Evolutionary conservation across 345 rosid species (phyloP), one percentile per base, ranked within the genome.

Genomic region (Syzygium aqueum): DNA sequence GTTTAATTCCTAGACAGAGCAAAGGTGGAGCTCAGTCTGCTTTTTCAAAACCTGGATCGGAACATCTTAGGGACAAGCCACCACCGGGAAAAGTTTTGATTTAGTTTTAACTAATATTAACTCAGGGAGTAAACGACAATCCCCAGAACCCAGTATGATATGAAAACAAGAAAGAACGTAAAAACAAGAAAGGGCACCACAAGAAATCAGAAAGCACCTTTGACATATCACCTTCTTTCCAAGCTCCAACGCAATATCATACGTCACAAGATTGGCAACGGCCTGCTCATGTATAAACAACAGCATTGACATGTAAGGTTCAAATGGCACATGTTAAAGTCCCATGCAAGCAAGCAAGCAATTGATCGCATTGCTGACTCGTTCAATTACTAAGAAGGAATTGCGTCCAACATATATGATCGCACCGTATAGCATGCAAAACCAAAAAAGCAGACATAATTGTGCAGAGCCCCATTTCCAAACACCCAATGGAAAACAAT

Each of bases 221-320:
- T 94, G 98, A 90, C 98, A 96, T 87, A 97, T 91, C 59, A 96
- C 93, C 92, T 97, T 97, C 95, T 94, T 96, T 86, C 98, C 99
- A 90, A 97, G 89, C 89, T 96, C 98, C 87, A 95, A 86, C 11
- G 97, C 97, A 86, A 96, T 93, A 89, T 97, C 99, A 90, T 95
- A 96, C 43, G 98, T 96, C 82, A 98, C 98, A 84, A 97, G 94
- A 50, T 96, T 93, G 77, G 98, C 99, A 87, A 95, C 90, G 63
- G 94, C 97, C 99, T 97, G 91, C 86, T 89, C 37, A 9, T 0
- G 27, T 28, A 53, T 37, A 28, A 84, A 5, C 33, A 33, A 53
- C 85, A 84, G 46, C 19, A n/a, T 25, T 15, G 59, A 84, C 23
- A 84, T 73, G 80, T 33, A 33, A 73, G 4, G 14, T 73, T 73